Evolutionary conservation across 2,329 filamentous ascomycete species (phyloP).

Genomic region (Trichoderma hamatum): DNA sequence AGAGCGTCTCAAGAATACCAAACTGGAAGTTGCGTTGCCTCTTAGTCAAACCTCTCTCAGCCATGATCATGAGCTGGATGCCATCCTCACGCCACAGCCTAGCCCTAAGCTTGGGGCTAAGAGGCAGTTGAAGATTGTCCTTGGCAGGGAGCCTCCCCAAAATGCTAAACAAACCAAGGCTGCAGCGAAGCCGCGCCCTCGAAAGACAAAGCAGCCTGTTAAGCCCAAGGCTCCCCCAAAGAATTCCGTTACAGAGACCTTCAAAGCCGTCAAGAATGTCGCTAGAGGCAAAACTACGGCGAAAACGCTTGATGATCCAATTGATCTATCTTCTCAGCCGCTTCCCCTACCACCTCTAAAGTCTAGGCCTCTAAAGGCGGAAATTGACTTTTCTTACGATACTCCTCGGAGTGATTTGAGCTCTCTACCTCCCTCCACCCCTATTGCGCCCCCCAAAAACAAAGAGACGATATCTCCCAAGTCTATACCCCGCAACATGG

Average conservation of each 20-base stretch:
- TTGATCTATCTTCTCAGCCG: conserved; percentile 22
- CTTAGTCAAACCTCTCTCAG: conserved; percentile 37
- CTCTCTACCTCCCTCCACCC: conserved; percentile 33
- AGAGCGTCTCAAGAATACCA: conserved; percentile 44
- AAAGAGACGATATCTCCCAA: conserved; percentile 49
- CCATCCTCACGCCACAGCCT: conserved; percentile 61
- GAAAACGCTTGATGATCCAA: conserved; percentile 30
- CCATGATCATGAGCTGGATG: conserved; percentile 48
- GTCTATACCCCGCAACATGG: conserved; percentile 47
- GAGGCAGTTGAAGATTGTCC: conserved; percentile 58
- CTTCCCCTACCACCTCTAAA: conserved; percentile 34
- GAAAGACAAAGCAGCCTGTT: conserved; percentile 41
- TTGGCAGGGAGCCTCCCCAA: conserved; percentile 37
- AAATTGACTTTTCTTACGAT: neutral
- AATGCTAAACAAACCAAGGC: conserved; percentile 30
- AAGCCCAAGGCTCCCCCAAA: conserved; percentile 45
- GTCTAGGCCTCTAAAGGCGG: conserved; percentile 29
- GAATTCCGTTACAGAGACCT: conserved; percentile 46
- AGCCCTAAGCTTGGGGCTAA: conserved; percentile 55
- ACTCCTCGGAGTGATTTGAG: conserved; percentile 28
- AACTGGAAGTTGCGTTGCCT: conserved; percentile 38
- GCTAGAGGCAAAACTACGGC: conserved; percentile 30
- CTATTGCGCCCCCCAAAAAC: conserved; percentile 26
- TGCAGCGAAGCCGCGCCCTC: conserved; percentile 37
- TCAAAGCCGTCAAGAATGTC: conserved; percentile 49